Conservation (phyloP, 2,329 filamentous ascomycete genomes). For the Thelonectria discophora region DNA sequence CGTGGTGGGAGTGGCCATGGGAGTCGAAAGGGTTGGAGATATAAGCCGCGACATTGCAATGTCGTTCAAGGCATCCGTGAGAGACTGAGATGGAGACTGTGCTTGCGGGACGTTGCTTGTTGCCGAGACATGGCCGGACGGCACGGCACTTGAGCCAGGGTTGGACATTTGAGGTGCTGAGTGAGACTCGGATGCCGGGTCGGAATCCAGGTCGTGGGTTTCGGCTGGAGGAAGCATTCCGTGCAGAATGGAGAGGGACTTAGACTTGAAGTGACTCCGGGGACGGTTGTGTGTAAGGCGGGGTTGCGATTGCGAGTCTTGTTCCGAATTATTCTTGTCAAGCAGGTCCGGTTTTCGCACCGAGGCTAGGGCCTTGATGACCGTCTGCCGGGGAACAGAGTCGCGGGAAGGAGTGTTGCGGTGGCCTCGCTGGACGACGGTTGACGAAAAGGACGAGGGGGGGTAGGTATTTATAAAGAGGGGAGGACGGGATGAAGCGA, state of each 20-base stretch:
- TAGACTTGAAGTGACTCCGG: conserved; percentile 26
- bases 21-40: conserved; percentile 37
- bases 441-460: conserved; percentile 15
- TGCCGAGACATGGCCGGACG: conserved; percentile 9
- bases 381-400: conserved; percentile 76
- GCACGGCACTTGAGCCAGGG: neutral
- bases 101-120: neutral
- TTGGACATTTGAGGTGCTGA: neutral
- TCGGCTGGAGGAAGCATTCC: conserved; percentile 60
- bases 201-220: conserved; percentile 23
- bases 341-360: conserved; percentile 70
- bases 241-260: conserved; percentile 39
- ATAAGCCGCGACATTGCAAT: conserved; percentile 54
- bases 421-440: conserved; percentile 40
- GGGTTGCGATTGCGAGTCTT: neutral
- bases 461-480: conserved; percentile 16
- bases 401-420: conserved; percentile 68
- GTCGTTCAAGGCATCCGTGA: conserved; percentile 69
- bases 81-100: conserved; percentile 63
- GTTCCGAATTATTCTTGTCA: conserved; percentile 25
- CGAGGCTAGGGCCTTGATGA: conserved; percentile 83
- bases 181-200: conserved; percentile 3
- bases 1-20: conserved; percentile 35
- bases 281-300: conserved; percentile 6
- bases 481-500: conserved; percentile 18